A percentile compares a stretch with the other conserved stretches of the same genome.
phyloP scores from a whole-genome alignment of 2,329 filamentous ascomycete species.

The Diaporthe destruens region DNA sequence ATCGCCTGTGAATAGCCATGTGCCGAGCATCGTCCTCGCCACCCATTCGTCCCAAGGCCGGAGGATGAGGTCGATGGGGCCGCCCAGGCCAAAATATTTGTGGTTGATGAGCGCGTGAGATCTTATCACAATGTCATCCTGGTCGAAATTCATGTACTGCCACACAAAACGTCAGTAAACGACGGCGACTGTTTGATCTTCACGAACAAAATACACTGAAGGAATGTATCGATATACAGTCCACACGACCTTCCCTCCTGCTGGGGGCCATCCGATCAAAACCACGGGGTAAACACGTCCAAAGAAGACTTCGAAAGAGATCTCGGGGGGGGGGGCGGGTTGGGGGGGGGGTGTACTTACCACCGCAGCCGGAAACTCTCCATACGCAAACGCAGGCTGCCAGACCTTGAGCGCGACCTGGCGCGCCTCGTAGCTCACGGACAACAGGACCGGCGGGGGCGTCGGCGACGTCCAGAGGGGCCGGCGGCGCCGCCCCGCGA shows the following conservation, averaged over 20 bases:
- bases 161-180: not conserved
- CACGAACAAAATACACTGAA: not conserved
- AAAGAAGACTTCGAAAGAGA: too few species aligned
- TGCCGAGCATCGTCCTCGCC: not conserved
- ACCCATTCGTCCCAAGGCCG: not conserved
- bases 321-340: too few species aligned
- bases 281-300: not conserved
- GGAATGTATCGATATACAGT: not conserved
- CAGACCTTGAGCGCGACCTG: slow-evolving; percentile 1
- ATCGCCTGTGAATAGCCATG: not conserved
- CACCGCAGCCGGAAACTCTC: not conserved
- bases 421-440: slow-evolving; percentile 8
- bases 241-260: not conserved
- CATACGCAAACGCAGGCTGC: not conserved
- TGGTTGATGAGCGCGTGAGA: not conserved
- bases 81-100: not conserved
- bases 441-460: not conserved
- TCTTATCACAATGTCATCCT: slow-evolving; percentile 13
- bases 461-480: slow-evolving; percentile 9
- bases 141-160: slow-evolving; percentile 30
- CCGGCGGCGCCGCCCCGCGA: too few species aligned
- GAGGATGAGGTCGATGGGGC: too few species aligned
- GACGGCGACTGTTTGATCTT: not conserved
- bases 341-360: not conserved
- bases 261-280: not conserved